Base-by-base conservation (phyloP, 257 asterid genomes). In the Linderniella brevidens region DNA sequence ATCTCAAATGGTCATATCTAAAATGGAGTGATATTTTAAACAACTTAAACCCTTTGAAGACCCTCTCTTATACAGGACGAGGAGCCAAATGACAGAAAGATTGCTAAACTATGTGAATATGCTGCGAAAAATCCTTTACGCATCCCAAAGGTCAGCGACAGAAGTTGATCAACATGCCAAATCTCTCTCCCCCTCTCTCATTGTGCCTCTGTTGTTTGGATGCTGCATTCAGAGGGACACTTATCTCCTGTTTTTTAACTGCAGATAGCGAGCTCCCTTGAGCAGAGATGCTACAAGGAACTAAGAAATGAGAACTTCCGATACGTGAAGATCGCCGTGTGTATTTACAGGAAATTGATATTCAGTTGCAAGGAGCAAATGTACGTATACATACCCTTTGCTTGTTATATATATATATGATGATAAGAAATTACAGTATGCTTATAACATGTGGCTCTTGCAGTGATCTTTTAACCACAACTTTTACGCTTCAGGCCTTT, bases 281-380 rank as follows among this genome's bases (percentile, higher is more conserved):
- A 90, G 74, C 96, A 85, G 73, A 75, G 78, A 68, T 90, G 93
- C 77, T 90, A 80, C 64, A 85, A 84, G 81, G 95, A 90, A 61
- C 64, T 90, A 61, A 76, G 98, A 63, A 62, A 47, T 61, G 94
- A 75, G 68, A 81, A 85, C 63, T 73, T 69, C 43, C 80, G 70
- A 55, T 64, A 75, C 13, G 98, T 72, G 55, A 85, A 84, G 62
- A 56, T 75, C 44, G 96, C 85, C 40, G 55, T 85, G 93, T 70
- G 76, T 60, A 90, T 84, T 48, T 90, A 85, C 87, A 66, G 72
- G 56, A 90, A 85, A 71, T 69, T 90, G 69, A 57, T 81, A 69
- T 43, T 63, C 37, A 70, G 94, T 64, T 90, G 98, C 88, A 78
- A 65, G 86, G 96, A 77, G 58, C 94, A 90, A 67, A 74, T 90